These are phyloP conservation scores for Atkinsonella texensis DNA, from an alignment of 2,329 filamentous ascomycete species.

Conservation along the genomic window DNA sequence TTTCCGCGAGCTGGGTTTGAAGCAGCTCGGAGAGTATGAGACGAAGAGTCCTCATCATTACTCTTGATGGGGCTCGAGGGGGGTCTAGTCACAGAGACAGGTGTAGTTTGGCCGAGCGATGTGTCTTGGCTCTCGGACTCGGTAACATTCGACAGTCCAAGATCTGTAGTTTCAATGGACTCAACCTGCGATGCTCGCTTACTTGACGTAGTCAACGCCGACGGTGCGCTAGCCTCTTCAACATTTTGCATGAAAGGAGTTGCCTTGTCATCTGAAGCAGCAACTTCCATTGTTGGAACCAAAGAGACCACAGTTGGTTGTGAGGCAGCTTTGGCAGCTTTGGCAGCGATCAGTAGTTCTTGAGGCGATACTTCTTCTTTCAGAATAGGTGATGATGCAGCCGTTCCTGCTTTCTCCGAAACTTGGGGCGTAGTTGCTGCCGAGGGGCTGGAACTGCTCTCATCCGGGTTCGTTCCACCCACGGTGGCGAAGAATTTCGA, in stretches of 20 bases:
- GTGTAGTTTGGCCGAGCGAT: slow-evolving; percentile 71
- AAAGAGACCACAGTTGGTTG: slow-evolving; percentile 3
- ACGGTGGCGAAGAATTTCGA: slow-evolving; percentile 12
- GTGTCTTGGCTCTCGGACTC: slow-evolving; percentile 79
- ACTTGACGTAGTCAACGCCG: slow-evolving; percentile 16
- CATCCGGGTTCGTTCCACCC: slow-evolving; percentile 7
- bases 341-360: slow-evolving; percentile 13
- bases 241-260: slow-evolving; percentile 6
- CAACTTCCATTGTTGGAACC: background rate
- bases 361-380: slow-evolving; percentile 18
- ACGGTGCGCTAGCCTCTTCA: slow-evolving; percentile 14
- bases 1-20: slow-evolving; percentile 34
- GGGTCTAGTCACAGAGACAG: slow-evolving; percentile 58
- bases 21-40: slow-evolving; percentile 31
- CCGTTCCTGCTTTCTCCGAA: slow-evolving; percentile 5
- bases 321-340: slow-evolving; percentile 10
- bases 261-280: background rate
- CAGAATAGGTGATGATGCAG: slow-evolving; percentile 8
- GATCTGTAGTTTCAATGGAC: slow-evolving; percentile 38
- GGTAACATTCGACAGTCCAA: slow-evolving; percentile 46
- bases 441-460: background rate
- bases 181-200: slow-evolving; percentile 31
- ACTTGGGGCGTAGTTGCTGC: background rate
- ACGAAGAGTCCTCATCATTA: slow-evolving; percentile 3
- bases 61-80: slow-evolving; percentile 17